Evolutionary conservation across 345 rosid species (phyloP).

Genomic region (Salix koriyanagi): DNA sequence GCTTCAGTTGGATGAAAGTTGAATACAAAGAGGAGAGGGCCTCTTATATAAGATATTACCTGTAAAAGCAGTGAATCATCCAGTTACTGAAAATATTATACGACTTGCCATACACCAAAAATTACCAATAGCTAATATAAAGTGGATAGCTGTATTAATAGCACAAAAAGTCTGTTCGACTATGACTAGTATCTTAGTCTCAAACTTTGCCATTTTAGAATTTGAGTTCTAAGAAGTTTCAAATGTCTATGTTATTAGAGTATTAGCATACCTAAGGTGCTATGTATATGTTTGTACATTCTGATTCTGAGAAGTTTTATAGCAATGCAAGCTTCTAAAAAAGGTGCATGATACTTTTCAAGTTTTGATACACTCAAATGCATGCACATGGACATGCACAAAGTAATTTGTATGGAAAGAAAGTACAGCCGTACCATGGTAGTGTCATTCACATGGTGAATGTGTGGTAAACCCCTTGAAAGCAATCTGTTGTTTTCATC

Average conservation of each 20-base stretch:
- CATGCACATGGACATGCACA: background rate
- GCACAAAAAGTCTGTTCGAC: no score
- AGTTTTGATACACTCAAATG: no score
- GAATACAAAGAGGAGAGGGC: constrained; percentile 81
- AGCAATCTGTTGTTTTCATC: constrained; percentile 68
- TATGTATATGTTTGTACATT: no score
- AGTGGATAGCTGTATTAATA: background rate
- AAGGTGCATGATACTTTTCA: background rate
- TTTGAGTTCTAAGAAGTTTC: no score
- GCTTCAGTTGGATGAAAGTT: constrained; percentile 84
- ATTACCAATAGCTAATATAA: background rate
- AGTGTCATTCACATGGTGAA: constrained; percentile 74
- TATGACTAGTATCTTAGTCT: no score
- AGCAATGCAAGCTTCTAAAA: background rate
- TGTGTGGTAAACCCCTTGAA: constrained; percentile 62
- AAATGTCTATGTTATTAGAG: no score
- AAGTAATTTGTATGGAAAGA: background rate
- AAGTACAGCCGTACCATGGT: constrained; percentile 51
- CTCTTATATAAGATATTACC: constrained; percentile 79
- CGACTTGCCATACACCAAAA: background rate
- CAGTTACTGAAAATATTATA: background rate
- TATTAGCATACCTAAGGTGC: no score
- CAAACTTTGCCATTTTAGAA: no score
- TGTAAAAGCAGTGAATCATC: constrained; percentile 25
- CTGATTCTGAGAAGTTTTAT: no score